A percentile compares a stretch with the other conserved stretches of the same genome.
These are phyloP conservation scores for Xylariaceae sp. DNA, from an alignment of 2,329 filamentous ascomycete genomes.

Conservation along the genomic window DNA sequence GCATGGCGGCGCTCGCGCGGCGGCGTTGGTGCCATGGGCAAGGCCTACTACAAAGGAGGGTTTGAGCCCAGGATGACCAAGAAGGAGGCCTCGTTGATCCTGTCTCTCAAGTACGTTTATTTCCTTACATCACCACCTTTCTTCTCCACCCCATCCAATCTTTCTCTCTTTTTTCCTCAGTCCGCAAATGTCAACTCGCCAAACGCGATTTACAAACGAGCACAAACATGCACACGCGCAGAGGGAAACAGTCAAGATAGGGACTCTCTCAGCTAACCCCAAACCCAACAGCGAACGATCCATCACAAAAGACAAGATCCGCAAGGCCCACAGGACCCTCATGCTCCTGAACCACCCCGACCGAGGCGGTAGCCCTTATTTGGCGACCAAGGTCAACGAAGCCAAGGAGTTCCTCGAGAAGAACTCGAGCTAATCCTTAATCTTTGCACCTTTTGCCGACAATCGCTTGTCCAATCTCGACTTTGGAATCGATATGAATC, in stretches of 20 bases:
- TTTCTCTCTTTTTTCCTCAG: not conserved
- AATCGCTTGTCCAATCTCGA: no score
- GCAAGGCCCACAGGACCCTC: slow-evolving; percentile 89
- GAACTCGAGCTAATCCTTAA: no score
- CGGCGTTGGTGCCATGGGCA: slow-evolving; percentile 73
- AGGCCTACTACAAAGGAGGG: slow-evolving; percentile 96
- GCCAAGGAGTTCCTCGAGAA: slow-evolving; percentile 96
- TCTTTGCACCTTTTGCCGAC: no score
- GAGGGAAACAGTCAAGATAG: no score
- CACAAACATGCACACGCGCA: not conserved
- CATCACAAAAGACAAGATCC: slow-evolving; percentile 85
- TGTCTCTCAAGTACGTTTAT: slow-evolving; percentile 81
- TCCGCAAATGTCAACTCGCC: not conserved
- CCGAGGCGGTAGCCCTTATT: slow-evolving; percentile 90
- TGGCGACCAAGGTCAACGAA: slow-evolving; percentile 97
- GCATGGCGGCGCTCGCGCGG: slow-evolving; percentile 79
- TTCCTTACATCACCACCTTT: no score
- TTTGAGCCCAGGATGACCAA: slow-evolving; percentile 94
- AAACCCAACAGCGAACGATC: slow-evolving; percentile 65
- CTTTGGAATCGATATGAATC: no score
- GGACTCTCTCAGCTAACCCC: no score
- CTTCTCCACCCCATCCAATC: no score
- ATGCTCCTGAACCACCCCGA: slow-evolving; percentile 99
- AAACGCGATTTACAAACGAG: not conserved
- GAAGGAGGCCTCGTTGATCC: slow-evolving; percentile 82